phyloP scores from a whole-genome alignment of 176 grass and related monocot genomes.

The Themeda triandra region DNA sequence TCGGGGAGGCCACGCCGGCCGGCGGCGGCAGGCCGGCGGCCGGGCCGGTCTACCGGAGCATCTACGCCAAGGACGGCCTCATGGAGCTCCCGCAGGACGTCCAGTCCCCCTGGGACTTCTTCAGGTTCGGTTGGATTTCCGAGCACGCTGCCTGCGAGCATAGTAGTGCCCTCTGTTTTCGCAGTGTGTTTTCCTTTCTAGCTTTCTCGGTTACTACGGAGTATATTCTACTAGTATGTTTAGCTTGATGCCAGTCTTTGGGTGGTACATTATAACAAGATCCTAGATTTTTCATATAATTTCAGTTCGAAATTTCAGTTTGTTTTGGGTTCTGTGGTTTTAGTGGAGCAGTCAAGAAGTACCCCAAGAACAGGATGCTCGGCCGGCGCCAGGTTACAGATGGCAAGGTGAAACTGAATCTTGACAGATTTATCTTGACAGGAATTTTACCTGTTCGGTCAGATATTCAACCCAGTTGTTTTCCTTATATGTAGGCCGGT shows the following conservation, averaged over 20 bases:
- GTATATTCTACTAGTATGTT: background rate
- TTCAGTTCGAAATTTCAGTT: background rate
- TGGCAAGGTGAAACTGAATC: constrained; percentile 50
- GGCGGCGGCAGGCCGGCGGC: constrained; percentile 49
- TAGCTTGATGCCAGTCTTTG: background rate
- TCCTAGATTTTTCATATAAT: background rate
- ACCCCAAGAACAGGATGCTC: constrained; percentile 81
- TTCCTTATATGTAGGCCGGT: constrained; percentile 39
- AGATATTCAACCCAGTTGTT: background rate
- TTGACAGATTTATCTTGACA: too few species aligned
- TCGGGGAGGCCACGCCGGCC: constrained; percentile 57
- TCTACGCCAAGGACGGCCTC: constrained; percentile 77
- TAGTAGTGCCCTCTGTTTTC: background rate
- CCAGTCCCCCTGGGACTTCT: constrained; percentile 88
- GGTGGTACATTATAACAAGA: background rate
- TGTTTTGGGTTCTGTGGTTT: constrained; percentile 9
- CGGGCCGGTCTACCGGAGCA: constrained; percentile 68
- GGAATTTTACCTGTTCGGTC: background rate
- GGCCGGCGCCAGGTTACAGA: constrained; percentile 62
- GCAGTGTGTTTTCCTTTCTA: background rate
- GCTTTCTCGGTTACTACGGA: background rate
- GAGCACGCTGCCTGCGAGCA: background rate
- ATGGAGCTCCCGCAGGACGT: constrained; percentile 57
- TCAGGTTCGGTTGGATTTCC: constrained; percentile 41
- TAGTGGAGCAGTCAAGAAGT: constrained; percentile 66